Base-by-base conservation (phyloP, 805 yeast species). In the Saturnispora halmiae region DNA sequence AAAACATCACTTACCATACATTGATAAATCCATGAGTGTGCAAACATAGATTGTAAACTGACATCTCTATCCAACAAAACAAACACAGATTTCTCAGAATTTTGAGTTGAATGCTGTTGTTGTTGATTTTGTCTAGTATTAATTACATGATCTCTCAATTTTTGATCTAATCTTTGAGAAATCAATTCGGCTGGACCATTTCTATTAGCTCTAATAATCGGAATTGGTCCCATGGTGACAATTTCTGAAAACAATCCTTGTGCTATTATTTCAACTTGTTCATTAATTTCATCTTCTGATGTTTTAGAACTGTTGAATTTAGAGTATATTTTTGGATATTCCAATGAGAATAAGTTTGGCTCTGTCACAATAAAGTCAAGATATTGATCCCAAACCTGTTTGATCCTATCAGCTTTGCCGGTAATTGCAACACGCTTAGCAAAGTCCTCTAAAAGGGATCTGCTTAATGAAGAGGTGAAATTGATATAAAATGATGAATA, bases 11-110 rank as follows among this genome's bases (percentile, higher is more conserved):
- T 83, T 15, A 92, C 92, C 75, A 92, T 79, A 54, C 96, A 87
- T 65, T 90, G 95, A 59, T 92, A 92, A 37, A 94, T 88, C 96
- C 97, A 90, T 10, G 96, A 85, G 63, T 92, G 99, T 1, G 90
- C 75, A 60, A 92, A 79, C 96, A 92, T 90, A 13, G 95, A 81
- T 2, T 92, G 80, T 46, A 92, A 68, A 61, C 92, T 97, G 44
- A 92, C 70, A 56, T 82, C 84, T 60, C 99, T 72, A 62, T 92
- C 99, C 34, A 92, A 63, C 31, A 92, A 60, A 25, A 94, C 70
- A 51, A 92, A 66, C 10, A 90, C 96, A 3, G 82, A 75, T 46
- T 95, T 68, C 43, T 79, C 80, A 15, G 38, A 31, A 2, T 37
- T 24, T 19, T 22, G 19, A 20, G 14, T 32, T 4, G 24, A n/a